A percentile compares a stretch with the other conserved stretches of the same genome.
These are phyloP conservation scores for Beta vulgaris DNA, from an alignment of 148 eudicot genomes.

Conservation along the genomic window DNA sequence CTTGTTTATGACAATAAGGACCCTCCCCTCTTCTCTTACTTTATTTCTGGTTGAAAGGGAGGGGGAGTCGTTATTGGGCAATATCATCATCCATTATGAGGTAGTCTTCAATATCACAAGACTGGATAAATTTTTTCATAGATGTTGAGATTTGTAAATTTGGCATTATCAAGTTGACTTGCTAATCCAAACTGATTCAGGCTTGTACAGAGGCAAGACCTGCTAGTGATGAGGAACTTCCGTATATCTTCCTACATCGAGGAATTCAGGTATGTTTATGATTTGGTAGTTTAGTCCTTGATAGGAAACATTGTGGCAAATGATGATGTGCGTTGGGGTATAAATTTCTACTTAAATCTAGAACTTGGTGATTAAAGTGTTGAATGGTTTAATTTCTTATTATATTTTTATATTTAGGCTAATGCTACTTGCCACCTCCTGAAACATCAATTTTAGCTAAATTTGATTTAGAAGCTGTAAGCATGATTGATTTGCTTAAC, in stretches of 20 bases:
- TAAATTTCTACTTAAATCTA: neutral
- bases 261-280: constrained; percentile 62
- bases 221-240: constrained; percentile 92
- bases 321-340: neutral
- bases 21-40: neutral
- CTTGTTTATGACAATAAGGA: neutral
- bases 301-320: neutral
- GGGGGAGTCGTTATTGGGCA: neutral
- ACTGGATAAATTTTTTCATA: neutral
- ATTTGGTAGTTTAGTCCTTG: constrained; percentile 7
- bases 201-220: constrained; percentile 80
- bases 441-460: neutral
- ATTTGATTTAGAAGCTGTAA: too few species aligned
- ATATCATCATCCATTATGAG: neutral
- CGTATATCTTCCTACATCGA: constrained; percentile 77
- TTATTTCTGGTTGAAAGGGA: neutral
- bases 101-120: neutral
- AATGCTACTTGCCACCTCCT: neutral
- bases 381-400: neutral
- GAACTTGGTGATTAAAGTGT: neutral
- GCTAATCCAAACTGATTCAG: constrained; percentile 67
- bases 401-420: neutral
- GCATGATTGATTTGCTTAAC: neutral
- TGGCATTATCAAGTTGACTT: constrained; percentile 30
- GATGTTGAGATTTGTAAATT: constrained; percentile 17